phyloP scores from a whole-genome alignment of 208 protist genomes.

The Zelonia costaricensis region DNA sequence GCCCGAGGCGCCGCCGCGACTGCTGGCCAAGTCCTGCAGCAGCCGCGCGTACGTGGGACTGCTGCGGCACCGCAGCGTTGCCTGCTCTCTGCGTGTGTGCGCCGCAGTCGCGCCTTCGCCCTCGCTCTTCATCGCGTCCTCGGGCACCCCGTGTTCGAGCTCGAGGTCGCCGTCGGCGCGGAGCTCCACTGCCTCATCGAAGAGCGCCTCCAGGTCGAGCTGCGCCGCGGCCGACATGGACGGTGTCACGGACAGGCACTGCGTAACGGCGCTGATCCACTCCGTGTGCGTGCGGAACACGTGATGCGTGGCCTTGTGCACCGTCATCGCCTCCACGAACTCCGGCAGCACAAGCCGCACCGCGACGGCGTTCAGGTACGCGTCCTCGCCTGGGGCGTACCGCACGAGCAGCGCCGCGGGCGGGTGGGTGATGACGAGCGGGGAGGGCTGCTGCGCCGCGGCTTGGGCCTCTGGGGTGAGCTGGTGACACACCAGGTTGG shows the following conservation, averaged over 20 bases:
- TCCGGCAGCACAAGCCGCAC: constrained; percentile 40
- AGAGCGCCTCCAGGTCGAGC: constrained; percentile 14
- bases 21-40: constrained; percentile 4
- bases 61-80: constrained; percentile 18
- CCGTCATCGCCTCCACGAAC: constrained; percentile 82
- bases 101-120: neutral
- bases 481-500: constrained; percentile 3
- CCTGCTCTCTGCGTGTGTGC: neutral
- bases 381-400: constrained; percentile 19
- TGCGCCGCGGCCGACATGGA: constrained; percentile 15
- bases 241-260: constrained; percentile 38
- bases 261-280: constrained; percentile 37
- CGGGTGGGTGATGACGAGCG: constrained; percentile 14
- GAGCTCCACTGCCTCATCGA: neutral
- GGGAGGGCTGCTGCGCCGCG: neutral
- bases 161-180: neutral
- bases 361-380: constrained; percentile 25
- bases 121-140: neutral
- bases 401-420: constrained; percentile 8
- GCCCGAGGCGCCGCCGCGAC: no score
- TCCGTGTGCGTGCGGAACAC: constrained; percentile 37
- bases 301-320: constrained; percentile 66
- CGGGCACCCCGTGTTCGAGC: neutral
- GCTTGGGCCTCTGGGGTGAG: neutral
- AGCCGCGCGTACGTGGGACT: constrained; percentile 18